Conservation (phyloP, 1,139 yeast species). For the Candida sp. region DNA sequence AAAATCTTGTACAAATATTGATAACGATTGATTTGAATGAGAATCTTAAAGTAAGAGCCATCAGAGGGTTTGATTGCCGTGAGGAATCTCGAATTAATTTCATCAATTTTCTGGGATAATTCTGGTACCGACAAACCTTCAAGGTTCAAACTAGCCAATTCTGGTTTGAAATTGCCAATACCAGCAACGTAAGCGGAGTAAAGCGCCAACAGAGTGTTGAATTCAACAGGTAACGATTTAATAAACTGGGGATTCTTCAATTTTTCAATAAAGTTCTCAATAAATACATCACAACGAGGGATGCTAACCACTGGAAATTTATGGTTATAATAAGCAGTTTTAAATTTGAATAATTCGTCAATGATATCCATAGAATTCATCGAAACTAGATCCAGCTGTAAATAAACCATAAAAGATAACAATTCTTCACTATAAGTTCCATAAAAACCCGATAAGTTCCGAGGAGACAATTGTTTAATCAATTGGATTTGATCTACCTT, state of each 20-base stretch:
- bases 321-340: not conserved
- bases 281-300: not conserved
- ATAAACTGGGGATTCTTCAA: slow-evolving; percentile 9
- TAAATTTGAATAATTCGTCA: not conserved
- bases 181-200: slow-evolving; percentile 19
- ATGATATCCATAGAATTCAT: not conserved
- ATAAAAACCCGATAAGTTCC: not conserved
- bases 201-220: slow-evolving; percentile 7
- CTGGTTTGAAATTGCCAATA: slow-evolving; percentile 20
- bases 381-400: not conserved
- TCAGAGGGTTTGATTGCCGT: slow-evolving; percentile 3
- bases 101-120: slow-evolving; percentile 17
- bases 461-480: not conserved
- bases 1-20: slow-evolving; percentile 19
- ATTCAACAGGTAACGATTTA: slow-evolving; percentile 7
- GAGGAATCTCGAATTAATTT: slow-evolving; percentile 12
- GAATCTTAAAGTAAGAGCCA: slow-evolving; percentile 17
- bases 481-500: not conserved
- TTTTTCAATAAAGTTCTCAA: slow-evolving; percentile 11
- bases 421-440: not conserved
- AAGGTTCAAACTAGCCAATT: slow-evolving; percentile 19
- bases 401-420: not conserved
- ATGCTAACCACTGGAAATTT: not conserved
- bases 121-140: slow-evolving; percentile 13
- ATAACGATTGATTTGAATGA: slow-evolving; percentile 25